A percentile compares a stretch with the other conserved stretches of the same genome.
Evolutionary conservation across 1,284 basidiomycete genomes (phyloP).

Genomic region (Sphaerobolus stellatus): DNA sequence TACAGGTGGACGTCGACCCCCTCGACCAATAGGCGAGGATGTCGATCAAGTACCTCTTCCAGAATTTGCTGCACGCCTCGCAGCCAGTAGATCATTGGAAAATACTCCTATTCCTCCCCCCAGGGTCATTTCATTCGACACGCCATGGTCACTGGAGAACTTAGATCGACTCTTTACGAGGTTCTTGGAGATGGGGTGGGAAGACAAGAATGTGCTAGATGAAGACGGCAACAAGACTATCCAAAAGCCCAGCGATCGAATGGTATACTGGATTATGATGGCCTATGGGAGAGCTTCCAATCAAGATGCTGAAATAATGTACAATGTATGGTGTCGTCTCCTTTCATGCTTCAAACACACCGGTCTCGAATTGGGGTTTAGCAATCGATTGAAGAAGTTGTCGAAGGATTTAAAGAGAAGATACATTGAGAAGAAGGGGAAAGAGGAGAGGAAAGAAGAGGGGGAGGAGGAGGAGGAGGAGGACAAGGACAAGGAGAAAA

Average conservation of each 20-base stretch:
- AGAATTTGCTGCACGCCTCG: slow-evolving; percentile 16
- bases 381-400: too few relatives aligned
- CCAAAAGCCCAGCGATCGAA: slow-evolving; percentile 41
- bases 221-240: background rate
- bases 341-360: too few relatives aligned
- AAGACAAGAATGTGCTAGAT: background rate
- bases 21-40: background rate
- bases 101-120: background rate
- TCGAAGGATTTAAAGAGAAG: too few relatives aligned
- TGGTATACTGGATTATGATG: slow-evolving; percentile 63
- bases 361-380: too few relatives aligned
- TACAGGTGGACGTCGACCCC: slow-evolving; percentile 26
- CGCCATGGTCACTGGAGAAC: slow-evolving; percentile 28
- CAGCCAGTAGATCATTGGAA: background rate
- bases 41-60: slow-evolving; percentile 6
- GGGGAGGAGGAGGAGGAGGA: too few relatives aligned
- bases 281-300: slow-evolving; percentile 60
- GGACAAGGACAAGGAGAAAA: too few relatives aligned
- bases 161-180: slow-evolving; percentile 31
- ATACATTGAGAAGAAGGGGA: too few relatives aligned
- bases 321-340: slow-evolving; percentile 55
- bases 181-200: slow-evolving; percentile 11
- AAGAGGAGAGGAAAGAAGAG: too few relatives aligned
- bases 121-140: slow-evolving; percentile 7
- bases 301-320: slow-evolving; percentile 46